Conservation (phyloP, 2,329 filamentous ascomycete genomes). For the Immersiporthe knoxdaviesiana region DNA sequence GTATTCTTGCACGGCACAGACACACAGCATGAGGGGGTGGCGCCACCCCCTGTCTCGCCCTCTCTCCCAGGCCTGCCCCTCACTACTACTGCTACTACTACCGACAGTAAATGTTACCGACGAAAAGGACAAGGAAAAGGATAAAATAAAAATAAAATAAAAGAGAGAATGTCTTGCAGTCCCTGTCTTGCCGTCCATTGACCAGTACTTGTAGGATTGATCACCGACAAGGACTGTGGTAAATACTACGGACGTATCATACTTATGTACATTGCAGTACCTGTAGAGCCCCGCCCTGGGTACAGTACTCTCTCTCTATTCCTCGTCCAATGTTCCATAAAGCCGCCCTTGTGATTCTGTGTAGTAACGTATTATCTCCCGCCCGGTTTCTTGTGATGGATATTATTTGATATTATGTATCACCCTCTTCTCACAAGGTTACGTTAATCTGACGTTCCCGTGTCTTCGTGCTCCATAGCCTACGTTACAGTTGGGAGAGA, state of each 20-base stretch:
- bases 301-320: background rate
- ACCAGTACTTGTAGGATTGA: background rate
- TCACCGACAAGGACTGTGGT: background rate
- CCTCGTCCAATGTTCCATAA: background rate
- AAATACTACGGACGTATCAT: background rate
- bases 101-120: no score
- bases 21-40: background rate
- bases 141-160: background rate
- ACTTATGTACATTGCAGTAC: background rate
- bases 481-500: constrained; percentile 10
- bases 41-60: no score
- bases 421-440: background rate
- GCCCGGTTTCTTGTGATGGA: background rate
- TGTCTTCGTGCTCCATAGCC: background rate
- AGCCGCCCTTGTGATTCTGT: background rate
- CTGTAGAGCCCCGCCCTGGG: background rate
- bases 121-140: background rate
- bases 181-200: background rate
- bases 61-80: background rate
- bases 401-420: background rate
- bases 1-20: background rate
- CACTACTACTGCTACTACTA: no score
- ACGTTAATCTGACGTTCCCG: background rate
- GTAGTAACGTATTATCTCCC: background rate
- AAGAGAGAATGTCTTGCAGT: background rate